Evolutionary conservation across 169 alveolate genomes (phyloP).

Genomic region (Theileria sp.): DNA sequence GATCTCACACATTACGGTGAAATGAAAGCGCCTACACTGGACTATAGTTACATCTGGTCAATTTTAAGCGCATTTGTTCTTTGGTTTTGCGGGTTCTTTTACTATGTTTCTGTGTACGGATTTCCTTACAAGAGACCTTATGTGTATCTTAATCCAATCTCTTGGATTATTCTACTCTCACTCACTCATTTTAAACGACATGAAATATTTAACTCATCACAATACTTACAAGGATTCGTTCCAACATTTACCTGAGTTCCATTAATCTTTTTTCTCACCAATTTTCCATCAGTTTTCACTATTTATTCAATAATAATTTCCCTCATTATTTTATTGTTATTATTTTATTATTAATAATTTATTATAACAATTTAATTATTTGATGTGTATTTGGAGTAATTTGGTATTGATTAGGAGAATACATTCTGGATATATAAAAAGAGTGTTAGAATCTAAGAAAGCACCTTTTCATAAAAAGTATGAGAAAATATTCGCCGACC

Average conservation of each 20-base stretch:
- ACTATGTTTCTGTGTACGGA: slow-evolving; percentile 63
- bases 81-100: slow-evolving; percentile 63
- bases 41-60: slow-evolving; percentile 63
- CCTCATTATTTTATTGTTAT: no score
- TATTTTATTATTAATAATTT: no score
- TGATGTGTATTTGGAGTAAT: not conserved
- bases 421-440: slow-evolving; percentile 58
- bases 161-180: slow-evolving; percentile 45
- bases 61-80: slow-evolving; percentile 40
- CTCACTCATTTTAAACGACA: slow-evolving; percentile 47
- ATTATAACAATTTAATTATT: no score
- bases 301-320: no score
- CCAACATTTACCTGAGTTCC: slow-evolving; percentile 22
- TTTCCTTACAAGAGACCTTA: slow-evolving; percentile 42
- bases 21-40: slow-evolving; percentile 50
- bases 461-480: slow-evolving; percentile 40
- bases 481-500: slow-evolving; percentile 43
- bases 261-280: no score
- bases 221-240: slow-evolving; percentile 35
- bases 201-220: slow-evolving; percentile 41
- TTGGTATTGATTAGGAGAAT: slow-evolving; percentile 8
- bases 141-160: slow-evolving; percentile 33
- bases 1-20: slow-evolving; percentile 48
- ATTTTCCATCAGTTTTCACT: not conserved
- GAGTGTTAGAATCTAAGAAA: slow-evolving; percentile 41